phyloP scores from a whole-genome alignment of 1,284 basidiomycete species.

The Tilletia caries region DNA sequence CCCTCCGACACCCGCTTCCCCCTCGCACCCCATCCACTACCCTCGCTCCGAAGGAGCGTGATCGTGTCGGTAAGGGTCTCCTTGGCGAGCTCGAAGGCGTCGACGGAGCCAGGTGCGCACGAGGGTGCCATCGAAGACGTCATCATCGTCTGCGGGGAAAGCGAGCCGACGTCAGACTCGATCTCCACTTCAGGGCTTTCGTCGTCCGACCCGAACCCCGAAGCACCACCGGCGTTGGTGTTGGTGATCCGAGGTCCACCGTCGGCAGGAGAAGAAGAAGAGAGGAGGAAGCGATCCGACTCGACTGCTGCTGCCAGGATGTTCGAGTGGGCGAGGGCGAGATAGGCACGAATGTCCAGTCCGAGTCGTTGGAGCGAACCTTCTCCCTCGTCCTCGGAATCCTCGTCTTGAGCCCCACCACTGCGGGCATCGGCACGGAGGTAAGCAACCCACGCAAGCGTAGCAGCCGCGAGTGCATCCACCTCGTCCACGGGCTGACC shows the following conservation, averaged over 20 bases:
- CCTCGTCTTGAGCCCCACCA: not conserved
- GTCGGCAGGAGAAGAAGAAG: no score
- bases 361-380: not conserved
- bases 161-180: not conserved
- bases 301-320: not conserved
- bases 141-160: not conserved
- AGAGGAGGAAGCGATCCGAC: constrained; percentile 1
- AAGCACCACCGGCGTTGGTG: not conserved
- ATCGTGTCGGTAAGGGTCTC: constrained; percentile 23
- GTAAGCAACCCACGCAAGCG: constrained; percentile 37
- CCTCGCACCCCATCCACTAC: not conserved
- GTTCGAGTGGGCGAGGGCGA: constrained; percentile 3
- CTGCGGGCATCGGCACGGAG: constrained; percentile 21
- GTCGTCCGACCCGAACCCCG: not conserved
- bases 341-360: not conserved
- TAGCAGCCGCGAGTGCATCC: constrained; percentile 31
- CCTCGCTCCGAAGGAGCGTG: constrained; percentile 14
- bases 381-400: not conserved
- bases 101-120: not conserved
- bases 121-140: not conserved
- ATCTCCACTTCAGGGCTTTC: not conserved
- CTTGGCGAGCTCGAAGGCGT: constrained; percentile 17
- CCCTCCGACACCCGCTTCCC: constrained; percentile 9
- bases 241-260: no score
- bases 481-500: constrained; percentile 22